Base-by-base conservation (phyloP, 257 asterid species). In the Salvia splendens region DNA sequence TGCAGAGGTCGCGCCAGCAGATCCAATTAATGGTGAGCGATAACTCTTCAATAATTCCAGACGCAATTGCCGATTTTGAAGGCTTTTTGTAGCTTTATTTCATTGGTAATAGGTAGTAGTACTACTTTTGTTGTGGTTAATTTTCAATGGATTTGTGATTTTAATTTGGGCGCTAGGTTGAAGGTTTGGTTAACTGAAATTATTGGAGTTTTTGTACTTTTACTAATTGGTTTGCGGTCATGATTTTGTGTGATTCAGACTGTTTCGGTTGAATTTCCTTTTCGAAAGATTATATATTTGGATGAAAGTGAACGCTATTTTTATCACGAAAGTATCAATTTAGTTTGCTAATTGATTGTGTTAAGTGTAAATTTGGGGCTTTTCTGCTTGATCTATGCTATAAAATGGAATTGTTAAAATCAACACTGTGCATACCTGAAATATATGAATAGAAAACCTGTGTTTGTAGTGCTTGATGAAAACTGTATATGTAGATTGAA, bases 1-100 rank as follows among this genome's bases (percentile, higher is more conserved):
- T 93, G 48, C 85, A 77, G 51, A 82, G 95, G 55, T 81, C 95
- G n/a, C 82, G 96, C 52, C 82, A 82, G 62, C 91, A 78, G 75
- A 83, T 88, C 80, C 86, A 86, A 28, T 73, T 86, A 60, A 82
- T 85, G 95, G 98, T 89, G 79, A 61, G 20, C 36, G 12, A 35
- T 47, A 47, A 4, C 42, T 20, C 46, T 20, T 61, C 4, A 38
- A 1, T 48, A 54, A 28, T 63, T 1, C 5, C 38, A 40, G 6
- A 20, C 5, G 11, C 24, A 43, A 17, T 61, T 43, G 2, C 15
- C 10, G 50, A 1, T 4, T 6, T 55, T 30, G 5, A 0, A 38
- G 5, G 17, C 15, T 5, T 5, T 30, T 40, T 55, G n/a, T 24
- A n/a, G 42, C 55, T 17, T 3, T 24, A 62, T 43, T 12, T 10